phyloP scores from a whole-genome alignment of 129 eudicot species.

The Chrysanthemum lavandulifolium region DNA sequence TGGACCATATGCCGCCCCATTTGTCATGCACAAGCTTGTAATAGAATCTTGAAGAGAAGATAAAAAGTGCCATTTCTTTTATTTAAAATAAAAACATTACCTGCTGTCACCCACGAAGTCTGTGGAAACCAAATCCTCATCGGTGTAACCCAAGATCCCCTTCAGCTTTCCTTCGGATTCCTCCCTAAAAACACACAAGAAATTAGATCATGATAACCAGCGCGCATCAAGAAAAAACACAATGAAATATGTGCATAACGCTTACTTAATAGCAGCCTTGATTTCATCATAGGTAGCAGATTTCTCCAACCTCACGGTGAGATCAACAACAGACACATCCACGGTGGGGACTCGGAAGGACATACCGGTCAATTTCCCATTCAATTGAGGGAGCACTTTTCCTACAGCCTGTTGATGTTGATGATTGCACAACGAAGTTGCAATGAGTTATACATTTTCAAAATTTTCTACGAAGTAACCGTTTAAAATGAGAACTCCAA shows the following conservation, averaged over 20 bases:
- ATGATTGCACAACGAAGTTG: too few relatives aligned
- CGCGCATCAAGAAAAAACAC: not conserved
- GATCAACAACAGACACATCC: conserved; percentile 90
- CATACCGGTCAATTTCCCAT: conserved; percentile 89
- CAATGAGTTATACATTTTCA: too few relatives aligned
- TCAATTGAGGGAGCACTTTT: conserved; percentile 75
- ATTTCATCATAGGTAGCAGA: conserved; percentile 71
- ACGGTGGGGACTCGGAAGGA: conserved; percentile 86
- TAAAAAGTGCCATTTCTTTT: not conserved
- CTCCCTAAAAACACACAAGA: conserved; percentile 42
- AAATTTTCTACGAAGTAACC: too few relatives aligned
- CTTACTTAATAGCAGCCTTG: conserved; percentile 82
- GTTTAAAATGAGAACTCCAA: too few relatives aligned
- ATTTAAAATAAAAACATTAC: conserved; percentile 20
- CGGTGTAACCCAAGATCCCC: conserved; percentile 75
- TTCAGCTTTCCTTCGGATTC: conserved; percentile 75
- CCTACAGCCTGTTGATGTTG: conserved; percentile 97
- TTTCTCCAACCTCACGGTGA: conserved; percentile 80
- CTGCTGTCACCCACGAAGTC: conserved; percentile 79
- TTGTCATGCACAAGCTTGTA: not conserved
- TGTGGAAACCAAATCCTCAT: conserved; percentile 76
- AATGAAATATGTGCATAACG: not conserved
- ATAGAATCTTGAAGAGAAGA: conserved; percentile 10
- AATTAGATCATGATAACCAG: not conserved
- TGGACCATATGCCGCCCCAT: not conserved